Base-by-base conservation (phyloP, 2,329 filamentous ascomycete genomes). In the Beauveria medogensis region DNA sequence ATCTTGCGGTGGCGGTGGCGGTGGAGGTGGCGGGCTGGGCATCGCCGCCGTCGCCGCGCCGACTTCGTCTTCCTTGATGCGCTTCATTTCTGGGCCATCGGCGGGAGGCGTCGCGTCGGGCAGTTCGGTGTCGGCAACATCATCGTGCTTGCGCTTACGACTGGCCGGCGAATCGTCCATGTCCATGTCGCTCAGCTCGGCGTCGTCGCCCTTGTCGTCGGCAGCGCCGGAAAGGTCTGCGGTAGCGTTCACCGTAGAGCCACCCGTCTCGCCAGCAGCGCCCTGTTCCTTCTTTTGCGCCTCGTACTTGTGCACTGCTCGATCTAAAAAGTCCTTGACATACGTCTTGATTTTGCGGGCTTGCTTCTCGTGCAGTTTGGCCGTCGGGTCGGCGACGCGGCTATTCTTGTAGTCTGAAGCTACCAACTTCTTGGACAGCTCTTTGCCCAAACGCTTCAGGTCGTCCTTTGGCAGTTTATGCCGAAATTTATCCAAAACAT, bases 371-470 rank as follows among this genome's bases (percentile, higher is more conserved):
- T 82, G 83, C 65, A 97, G 87, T 54, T 71, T 68, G n/a, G 71
- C 70, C 14, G 85, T 90, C 0, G 92, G 93, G 69, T 97, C 88
- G 51, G 85, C 82, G 10, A 97, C 92, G n/a, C 91, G 87, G 53
- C 86, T 85, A 69, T 93, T 89, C 72, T 96, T 96, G 76, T 90
- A 97, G 72, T 97, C 93, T 0, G 91, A 94, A 20, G 90, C 85
- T 22, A 96, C 92, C 16, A 97, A 82, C 73, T 93, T 96, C 75
- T 96, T 96, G 61, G 86, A 86, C 52, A 93, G 82, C 72, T 88
- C 81, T 67, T 86, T 85, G 60, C 80, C 81, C 53, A 86, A 80
- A 61, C 81, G 81, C 69, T 87, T 87, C 3, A 87, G 71, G 55
- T 87, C 82, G 7, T 97, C 92, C 69, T 89, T 92, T 4, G 91